Evolutionary conservation across 768 basidiomycete genomes (phyloP).

Genomic region (Infundibulicybe gibba): DNA sequence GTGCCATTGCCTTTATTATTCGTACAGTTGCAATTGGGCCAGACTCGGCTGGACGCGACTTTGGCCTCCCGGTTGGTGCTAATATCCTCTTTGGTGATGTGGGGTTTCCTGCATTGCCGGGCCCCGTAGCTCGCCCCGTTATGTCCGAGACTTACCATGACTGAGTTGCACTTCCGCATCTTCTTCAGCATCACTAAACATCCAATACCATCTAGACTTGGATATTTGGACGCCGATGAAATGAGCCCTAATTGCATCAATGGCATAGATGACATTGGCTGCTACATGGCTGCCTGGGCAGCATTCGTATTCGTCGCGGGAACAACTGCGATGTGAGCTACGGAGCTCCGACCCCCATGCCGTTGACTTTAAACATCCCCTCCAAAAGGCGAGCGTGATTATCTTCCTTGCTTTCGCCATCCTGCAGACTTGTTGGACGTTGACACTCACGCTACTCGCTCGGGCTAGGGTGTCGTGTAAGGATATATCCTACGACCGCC

Average conservation of each 20-base stretch:
- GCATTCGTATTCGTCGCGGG: conserved; percentile 11
- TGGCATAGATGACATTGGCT: no score
- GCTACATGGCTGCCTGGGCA: not conserved
- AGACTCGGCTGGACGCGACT: conserved; percentile 23
- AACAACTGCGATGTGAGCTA: conserved; percentile 11
- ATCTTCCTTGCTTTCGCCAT: conserved; percentile 34
- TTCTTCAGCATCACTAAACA: no score
- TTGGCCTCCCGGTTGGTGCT: conserved; percentile 31
- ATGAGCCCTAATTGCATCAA: no score
- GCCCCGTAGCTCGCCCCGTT: conserved; percentile 35
- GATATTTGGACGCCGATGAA: no score
- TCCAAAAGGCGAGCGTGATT: conserved; percentile 27
- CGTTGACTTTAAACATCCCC: conserved; percentile 5
- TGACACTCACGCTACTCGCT: conserved; percentile 8
- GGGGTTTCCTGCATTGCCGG: conserved; percentile 40
- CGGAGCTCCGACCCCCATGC: conserved; percentile 3
- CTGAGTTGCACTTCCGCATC: conserved; percentile 14
- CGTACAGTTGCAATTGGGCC: conserved; percentile 31
- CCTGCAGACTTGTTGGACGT: conserved; percentile 25
- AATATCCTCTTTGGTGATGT: conserved; percentile 33
- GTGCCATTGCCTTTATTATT: conserved; percentile 34
- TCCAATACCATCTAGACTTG: no score
- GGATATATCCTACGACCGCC: not conserved
- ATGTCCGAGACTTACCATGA: no score
- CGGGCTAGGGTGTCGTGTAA: conserved; percentile 15